Base-by-base conservation (phyloP, 495 filamentous ascomycete species). In the Penicillium bovifimosum region DNA sequence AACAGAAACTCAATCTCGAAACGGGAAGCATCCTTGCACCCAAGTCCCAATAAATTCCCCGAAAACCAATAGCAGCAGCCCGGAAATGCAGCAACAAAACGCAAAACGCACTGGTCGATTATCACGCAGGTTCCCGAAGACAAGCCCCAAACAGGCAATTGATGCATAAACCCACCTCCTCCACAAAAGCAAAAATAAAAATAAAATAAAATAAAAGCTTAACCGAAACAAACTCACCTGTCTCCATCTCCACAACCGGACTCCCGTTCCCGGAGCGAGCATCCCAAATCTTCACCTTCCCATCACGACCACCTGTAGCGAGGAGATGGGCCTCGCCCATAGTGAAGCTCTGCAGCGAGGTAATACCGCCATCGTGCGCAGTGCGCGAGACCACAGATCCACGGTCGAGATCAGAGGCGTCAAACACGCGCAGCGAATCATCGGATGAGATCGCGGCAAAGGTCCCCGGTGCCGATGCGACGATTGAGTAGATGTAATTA, bases 361-460 rank as follows among this genome's bases (percentile, higher is more conserved):
- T 80, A 0, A 80, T 74, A 7, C 70, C 71, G 8, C 54, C 58
- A 47, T 72, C 63, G 39, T 78, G 72, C n/a, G 68, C 60, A 41
- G 67, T 60, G 7, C 51, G 28, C 2, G 65, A 60, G 29, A 70
- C 50, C 31, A 73, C 61, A 16, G 68, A 65, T 6, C 64, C 61
- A 41, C 67, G 63, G 24, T 65, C 52, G 32, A 80, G 66, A 41
- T 62, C 58, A 16, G 68, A 47, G 18, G 66, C 67, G 56, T 79
- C 74, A 50, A 80, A 68, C 1, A 79, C 47, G 20, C 77, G 75
- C 40, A 81, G 60, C 9, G 78, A 80, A 63, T 81, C 76, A 63
- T 80, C 77, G n/a, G 78, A 81, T 3, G 77, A 75, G 52, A 81
- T 79, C 11, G 74, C 73, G 4, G 76, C 78, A 44, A 81, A 70